Evolutionary conservation across 1,284 basidiomycete species (phyloP).

Genomic region (Ustilago sp.): DNA sequence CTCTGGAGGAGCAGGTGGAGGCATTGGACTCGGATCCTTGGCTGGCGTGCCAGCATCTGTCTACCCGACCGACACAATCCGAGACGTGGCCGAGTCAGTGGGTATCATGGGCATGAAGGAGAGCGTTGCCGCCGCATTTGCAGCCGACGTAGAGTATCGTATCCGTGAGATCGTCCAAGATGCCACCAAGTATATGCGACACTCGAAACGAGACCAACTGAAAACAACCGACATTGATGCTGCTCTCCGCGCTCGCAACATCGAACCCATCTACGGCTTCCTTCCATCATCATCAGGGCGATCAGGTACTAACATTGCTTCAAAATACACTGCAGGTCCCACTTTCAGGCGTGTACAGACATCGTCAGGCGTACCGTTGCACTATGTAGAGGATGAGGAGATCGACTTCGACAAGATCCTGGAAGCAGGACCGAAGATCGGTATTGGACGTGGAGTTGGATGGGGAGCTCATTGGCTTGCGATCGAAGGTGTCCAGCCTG

Average conservation of each 20-base stretch:
- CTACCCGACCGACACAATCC: conserved; percentile 65
- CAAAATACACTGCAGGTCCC: conserved; percentile 51
- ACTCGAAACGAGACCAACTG: conserved; percentile 86
- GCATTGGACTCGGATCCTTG: conserved; percentile 38
- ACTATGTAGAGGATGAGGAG: conserved; percentile 95
- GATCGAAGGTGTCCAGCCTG: conserved; percentile 95
- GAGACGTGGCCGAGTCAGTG: conserved; percentile 88
- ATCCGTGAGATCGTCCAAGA: conserved; percentile 95
- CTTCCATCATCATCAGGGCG: conserved; percentile 52
- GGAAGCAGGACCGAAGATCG: conserved; percentile 58
- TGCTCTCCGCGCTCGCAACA: conserved; percentile 91
- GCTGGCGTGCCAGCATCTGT: conserved; percentile 55
- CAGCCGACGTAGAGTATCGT: conserved; percentile 96
- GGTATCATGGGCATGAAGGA: conserved; percentile 84
- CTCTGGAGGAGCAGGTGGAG: conserved; percentile 24
- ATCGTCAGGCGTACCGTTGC: conserved; percentile 73
- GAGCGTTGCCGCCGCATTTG: conserved; percentile 83
- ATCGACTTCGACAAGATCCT: conserved; percentile 83
- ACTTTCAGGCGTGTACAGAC: conserved; percentile 70
- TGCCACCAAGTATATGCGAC: conserved; percentile 95
- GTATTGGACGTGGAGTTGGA: conserved; percentile 64
- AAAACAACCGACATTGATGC: conserved; percentile 91
- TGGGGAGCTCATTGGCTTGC: conserved; percentile 86
- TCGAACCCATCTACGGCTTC: conserved; percentile 75
- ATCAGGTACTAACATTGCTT: conserved; percentile 27